Evolutionary conservation across 768 basidiomycete genomes (phyloP).

Genomic region (Tricholoma matsutake): DNA sequence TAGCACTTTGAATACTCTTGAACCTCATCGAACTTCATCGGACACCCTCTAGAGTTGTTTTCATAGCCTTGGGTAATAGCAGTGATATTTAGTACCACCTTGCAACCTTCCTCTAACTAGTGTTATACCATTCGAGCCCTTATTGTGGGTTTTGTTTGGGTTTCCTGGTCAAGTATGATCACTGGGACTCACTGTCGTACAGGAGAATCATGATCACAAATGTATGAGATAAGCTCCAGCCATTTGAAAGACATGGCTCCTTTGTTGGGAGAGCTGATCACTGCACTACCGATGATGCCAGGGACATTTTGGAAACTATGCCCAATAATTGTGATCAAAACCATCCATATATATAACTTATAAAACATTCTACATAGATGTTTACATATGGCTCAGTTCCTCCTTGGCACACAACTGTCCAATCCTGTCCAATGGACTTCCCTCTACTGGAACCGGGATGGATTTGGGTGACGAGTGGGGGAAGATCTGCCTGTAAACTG

Average conservation of each 20-base stretch:
- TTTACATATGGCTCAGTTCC: neutral
- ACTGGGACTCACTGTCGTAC: neutral
- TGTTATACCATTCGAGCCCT: too few species aligned
- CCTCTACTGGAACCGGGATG: neutral
- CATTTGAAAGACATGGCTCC: neutral
- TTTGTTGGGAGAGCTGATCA: neutral
- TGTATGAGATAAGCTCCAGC: too few species aligned
- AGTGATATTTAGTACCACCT: too few species aligned
- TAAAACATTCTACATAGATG: neutral
- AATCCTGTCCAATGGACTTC: neutral
- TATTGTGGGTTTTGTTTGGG: too few species aligned
- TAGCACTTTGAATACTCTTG: too few species aligned
- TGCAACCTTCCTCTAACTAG: too few species aligned
- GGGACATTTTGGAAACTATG: neutral
- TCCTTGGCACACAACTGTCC: neutral
- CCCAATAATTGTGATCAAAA: neutral
- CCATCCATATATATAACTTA: neutral
- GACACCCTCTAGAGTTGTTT: too few species aligned
- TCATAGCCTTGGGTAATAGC: too few species aligned
- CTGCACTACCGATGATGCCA: neutral
- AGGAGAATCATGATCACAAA: neutral
- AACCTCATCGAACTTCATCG: too few species aligned
- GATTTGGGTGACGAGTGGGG: neutral
- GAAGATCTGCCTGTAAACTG: neutral
- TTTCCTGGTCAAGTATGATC: too few species aligned